Percentiles rank a stretch among this genome's conserved stretches.
Evolutionary conservation across 257 asterid genomes (phyloP).

Genomic region (Solanum habrochaites): DNA sequence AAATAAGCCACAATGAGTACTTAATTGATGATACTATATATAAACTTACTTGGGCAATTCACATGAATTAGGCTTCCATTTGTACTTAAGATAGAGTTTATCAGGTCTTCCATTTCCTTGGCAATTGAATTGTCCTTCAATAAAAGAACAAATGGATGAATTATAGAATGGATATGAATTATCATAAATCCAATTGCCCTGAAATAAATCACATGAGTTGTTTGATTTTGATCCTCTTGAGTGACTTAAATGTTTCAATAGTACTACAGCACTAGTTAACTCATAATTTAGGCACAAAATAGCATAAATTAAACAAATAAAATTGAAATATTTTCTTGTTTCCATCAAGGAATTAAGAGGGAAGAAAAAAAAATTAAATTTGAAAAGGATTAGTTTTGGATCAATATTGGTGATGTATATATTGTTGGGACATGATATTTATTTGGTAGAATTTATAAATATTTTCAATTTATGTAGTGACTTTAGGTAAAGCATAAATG

Average conservation of each 20-base stretch:
- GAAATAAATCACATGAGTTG: conserved; percentile 41
- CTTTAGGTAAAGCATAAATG: neutral
- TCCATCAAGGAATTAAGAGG: neutral
- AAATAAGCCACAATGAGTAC: neutral
- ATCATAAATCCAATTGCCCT: conserved; percentile 54
- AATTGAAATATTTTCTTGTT: neutral
- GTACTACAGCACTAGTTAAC: neutral
- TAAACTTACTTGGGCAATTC: conserved; percentile 39
- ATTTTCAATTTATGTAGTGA: neutral
- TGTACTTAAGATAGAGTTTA: conserved; percentile 41
- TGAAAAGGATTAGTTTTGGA: neutral
- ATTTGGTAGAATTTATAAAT: neutral
- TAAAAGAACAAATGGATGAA: conserved; percentile 46
- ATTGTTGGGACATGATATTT: neutral
- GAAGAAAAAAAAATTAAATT: neutral
- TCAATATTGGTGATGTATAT: neutral
- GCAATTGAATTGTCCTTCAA: conserved; percentile 54
- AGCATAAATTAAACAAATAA: neutral
- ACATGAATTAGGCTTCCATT: conserved; percentile 58
- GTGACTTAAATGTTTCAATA: neutral
- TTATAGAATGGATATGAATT: conserved; percentile 30
- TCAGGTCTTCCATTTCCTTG: conserved; percentile 57
- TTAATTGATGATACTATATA: neutral
- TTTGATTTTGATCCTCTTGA: neutral
- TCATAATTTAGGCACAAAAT: neutral